These are phyloP conservation scores for Ustilago crameri DNA, from an alignment of 1,284 basidiomycete genomes.

Conservation along the genomic window DNA sequence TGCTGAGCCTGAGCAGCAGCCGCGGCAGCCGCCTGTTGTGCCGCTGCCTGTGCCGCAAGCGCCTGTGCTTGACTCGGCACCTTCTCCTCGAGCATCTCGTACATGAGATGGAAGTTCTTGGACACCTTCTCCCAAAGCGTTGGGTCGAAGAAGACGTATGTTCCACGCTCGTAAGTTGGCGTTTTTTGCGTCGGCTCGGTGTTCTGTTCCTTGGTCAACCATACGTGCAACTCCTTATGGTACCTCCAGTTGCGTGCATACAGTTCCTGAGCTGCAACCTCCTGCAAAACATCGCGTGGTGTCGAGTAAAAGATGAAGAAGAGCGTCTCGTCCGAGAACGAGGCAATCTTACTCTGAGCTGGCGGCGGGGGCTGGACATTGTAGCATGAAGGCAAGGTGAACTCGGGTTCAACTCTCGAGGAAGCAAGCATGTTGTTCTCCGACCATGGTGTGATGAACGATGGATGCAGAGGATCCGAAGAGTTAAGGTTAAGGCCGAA, in stretches of 20 bases:
- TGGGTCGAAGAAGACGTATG: conserved; percentile 91
- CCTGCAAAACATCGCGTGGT: conserved; percentile 91
- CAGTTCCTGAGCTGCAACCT: conserved; percentile 94
- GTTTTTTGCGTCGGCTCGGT: conserved; percentile 86
- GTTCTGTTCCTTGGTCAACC: conserved; percentile 93
- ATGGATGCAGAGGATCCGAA: conserved; percentile 85
- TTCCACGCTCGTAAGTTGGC: conserved; percentile 86
- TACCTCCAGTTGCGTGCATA: conserved; percentile 97
- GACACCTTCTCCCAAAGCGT: conserved; percentile 84
- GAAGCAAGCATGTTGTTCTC: conserved; percentile 84
- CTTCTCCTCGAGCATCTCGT: conserved; percentile 87
- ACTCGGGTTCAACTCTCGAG: conserved; percentile 83
- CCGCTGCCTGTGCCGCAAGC: conserved; percentile 43
- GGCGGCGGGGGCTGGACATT: conserved; percentile 91
- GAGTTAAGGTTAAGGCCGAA: conserved; percentile 91
- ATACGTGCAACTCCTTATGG: conserved; percentile 92
- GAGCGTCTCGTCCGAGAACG: conserved; percentile 95
- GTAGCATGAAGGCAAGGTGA: conserved; percentile 90
- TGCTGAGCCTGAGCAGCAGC: conserved; percentile 12
- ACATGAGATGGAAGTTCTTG: conserved; percentile 81
- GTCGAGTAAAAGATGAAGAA: conserved; percentile 99
- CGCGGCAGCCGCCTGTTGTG: conserved; percentile 35
- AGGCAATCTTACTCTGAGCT: conserved; percentile 84
- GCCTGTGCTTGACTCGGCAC: conserved; percentile 51
- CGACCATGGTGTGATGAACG: conserved; percentile 96